Base-by-base conservation (phyloP, 371 early-diverging fungal genomes). In the Dichotomocladium elegans region DNA sequence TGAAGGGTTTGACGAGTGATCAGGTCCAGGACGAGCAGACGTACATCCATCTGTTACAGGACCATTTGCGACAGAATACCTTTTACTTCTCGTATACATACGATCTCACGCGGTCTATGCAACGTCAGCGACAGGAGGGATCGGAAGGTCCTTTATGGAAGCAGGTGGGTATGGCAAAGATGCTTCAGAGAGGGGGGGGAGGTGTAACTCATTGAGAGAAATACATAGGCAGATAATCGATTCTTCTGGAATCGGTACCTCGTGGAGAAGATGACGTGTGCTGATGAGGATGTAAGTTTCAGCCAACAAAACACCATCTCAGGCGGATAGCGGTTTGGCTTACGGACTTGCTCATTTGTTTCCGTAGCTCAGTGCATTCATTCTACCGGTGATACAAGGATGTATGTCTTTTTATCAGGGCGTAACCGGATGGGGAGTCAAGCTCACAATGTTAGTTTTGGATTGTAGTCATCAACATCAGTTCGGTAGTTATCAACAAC, bases 191-290 rank as follows among this genome's bases (percentile, higher is more conserved):
- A 27, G 8, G 35, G 22, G 37, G 31, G 48, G 24, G 22, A 11
- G 14, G 31, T 11, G 11, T 24, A 17, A 17, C 31, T 25, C 3
- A 12, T 1, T 8, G 15, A 41, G 6, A 21, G 9, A 25, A 17
- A 25, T 25, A 2, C 12, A 3, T 61, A 87, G 81, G 87, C 90
- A 3, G 92, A 95, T 61, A 78, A 81, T 30, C 79, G 93, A 29
- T 97, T 95, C 66, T 94, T 89, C 63, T 97, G 91, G 94, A 97
- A 96, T 68, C 72, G 71, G 28, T 79, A 79, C 41, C 63, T 95
- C 21, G 68, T 74, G 21, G 68, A 77, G 46, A 81, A 87, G 34
- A 56, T 90, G 33, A 83, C 89, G 15, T 68, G 71, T 19, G 57
- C 62, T 1, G 54, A 58, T 9, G 8, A 24, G 17, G 40, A 82